Base-by-base conservation (phyloP, 768 basidiomycete genomes). In the Russula abietina region DNA sequence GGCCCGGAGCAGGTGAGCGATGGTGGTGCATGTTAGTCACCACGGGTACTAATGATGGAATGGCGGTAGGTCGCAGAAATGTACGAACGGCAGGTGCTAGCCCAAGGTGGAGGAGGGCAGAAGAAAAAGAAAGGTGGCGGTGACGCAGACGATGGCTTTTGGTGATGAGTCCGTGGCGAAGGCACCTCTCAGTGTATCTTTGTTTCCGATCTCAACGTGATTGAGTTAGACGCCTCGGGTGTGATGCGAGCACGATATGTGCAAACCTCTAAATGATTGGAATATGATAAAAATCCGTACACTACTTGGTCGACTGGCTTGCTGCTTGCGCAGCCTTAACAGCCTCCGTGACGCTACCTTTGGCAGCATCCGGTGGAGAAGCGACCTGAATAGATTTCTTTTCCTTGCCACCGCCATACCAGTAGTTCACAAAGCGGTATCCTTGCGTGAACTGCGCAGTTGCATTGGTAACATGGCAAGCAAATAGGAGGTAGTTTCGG, bases 401-500 rank as follows among this genome's bases (percentile, higher is more conserved):
- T 72, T 96, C 93, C 61, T 87, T 84, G 26, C 94, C 94, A 54
- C 94, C 94, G 59, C 85, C 78, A 71, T 96, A 76, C 91, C 93
- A 95, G 73, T 97, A 97, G 66, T 93, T 88, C 61, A 88, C 72
- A 72, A 95, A 99, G 33, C 96, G 87, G 14, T 77, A 79, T 19
- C 88, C 90, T 73, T 99, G 93, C 33, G 92, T 70, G 7, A 82
- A 74, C 74, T 99, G 96, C 0, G 94, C 91, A 24, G 90, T 80
- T 2, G 87, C 84, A 72, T 99, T 99, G 57, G 94, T 97, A 17
- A 83, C 78, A 75, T 99, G 96, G 73, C 95, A 98, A 3, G 87
- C 93, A 76, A 98, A 92, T 52, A 98, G 80, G 61, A 98, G 81
- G 78, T 98, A 97, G 74, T 98, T 98, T 68, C 96, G 87, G 9